Conservation (phyloP, 2,329 filamentous ascomycete species). For the Pseudocercospora macadamiae region DNA sequence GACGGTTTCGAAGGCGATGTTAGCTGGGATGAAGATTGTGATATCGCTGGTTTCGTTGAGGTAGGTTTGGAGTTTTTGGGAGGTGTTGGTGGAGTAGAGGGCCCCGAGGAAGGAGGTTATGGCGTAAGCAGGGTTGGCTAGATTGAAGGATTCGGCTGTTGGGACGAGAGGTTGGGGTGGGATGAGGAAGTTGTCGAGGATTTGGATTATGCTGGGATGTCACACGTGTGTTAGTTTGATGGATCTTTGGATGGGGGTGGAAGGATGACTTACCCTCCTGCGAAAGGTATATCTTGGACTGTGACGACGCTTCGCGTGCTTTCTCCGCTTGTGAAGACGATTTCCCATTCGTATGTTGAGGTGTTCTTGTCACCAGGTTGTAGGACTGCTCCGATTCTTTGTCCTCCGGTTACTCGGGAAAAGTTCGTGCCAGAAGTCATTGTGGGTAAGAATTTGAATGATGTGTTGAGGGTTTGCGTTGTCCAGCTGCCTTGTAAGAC, state of each 20-base stretch:
- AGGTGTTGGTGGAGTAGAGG: constrained; percentile 48
- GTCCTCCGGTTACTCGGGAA: constrained; percentile 56
- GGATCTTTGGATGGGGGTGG: constrained; percentile 38
- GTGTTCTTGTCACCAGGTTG: constrained; percentile 23
- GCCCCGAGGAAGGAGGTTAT: constrained; percentile 54
- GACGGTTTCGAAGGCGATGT: constrained; percentile 39
- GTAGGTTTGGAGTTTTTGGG: constrained; percentile 20
- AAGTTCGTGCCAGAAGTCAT: constrained; percentile 48
- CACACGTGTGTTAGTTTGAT: neutral
- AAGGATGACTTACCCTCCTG: constrained; percentile 51
- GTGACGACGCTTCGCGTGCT: constrained; percentile 46
- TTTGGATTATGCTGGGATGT: constrained; percentile 53
- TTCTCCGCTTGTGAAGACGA: constrained; percentile 45
- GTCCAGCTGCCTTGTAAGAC: constrained; percentile 19
- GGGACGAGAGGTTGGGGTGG: constrained; percentile 50
- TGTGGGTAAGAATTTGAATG: constrained; percentile 48
- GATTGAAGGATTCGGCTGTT: constrained; percentile 40
- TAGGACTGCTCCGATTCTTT: constrained; percentile 48
- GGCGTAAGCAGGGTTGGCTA: constrained; percentile 40
- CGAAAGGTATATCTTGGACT: constrained; percentile 33
- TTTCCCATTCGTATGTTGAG: constrained; percentile 25
- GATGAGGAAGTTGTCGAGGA: constrained; percentile 57
- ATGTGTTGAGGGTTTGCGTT: constrained; percentile 19
- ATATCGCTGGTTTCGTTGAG: constrained; percentile 31
- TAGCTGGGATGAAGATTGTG: constrained; percentile 38